A percentile compares a stretch with the other conserved stretches of the same genome.
phyloP scores from a whole-genome alignment of 768 basidiomycete species.

The Boletellus ananiceps region DNA sequence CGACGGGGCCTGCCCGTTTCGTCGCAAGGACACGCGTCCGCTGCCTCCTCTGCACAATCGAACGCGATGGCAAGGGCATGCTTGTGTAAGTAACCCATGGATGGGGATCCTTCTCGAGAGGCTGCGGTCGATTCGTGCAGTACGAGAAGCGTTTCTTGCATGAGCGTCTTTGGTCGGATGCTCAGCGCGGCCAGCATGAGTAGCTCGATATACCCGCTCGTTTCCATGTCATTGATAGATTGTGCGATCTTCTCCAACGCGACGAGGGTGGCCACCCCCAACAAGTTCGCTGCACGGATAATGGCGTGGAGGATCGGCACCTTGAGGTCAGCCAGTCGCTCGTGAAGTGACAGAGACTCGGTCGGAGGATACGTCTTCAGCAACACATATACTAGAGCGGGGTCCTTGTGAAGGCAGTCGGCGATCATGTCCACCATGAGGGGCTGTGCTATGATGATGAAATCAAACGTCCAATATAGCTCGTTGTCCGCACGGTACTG shows the following conservation, averaged over 20 bases:
- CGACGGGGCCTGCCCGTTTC: constrained; percentile 48
- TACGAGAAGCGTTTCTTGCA: constrained; percentile 58
- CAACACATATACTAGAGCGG: constrained; percentile 50
- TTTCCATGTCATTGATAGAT: constrained; percentile 39
- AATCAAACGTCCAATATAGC: constrained; percentile 47
- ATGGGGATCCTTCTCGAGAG: constrained; percentile 19
- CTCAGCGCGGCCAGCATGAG: constrained; percentile 49
- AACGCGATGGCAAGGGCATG: constrained; percentile 55
- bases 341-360: constrained; percentile 32
- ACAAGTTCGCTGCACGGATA: constrained; percentile 50
- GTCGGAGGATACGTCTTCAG: constrained; percentile 46
- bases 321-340: constrained; percentile 26
- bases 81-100: constrained; percentile 46
- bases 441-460: constrained; percentile 27
- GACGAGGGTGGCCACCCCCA: constrained; percentile 53
- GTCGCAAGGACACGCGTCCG: constrained; percentile 62
- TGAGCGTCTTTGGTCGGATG: constrained; percentile 46
- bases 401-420: constrained; percentile 46
- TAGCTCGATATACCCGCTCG: constrained; percentile 46
- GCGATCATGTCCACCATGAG: constrained; percentile 30
- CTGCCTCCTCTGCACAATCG: constrained; percentile 64
- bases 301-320: constrained; percentile 42
- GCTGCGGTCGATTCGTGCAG: constrained; percentile 45
- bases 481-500: constrained; percentile 53
- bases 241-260: constrained; percentile 52